Conservation (phyloP, 345 rosid species). For the Eucalyptus curtisii region DNA sequence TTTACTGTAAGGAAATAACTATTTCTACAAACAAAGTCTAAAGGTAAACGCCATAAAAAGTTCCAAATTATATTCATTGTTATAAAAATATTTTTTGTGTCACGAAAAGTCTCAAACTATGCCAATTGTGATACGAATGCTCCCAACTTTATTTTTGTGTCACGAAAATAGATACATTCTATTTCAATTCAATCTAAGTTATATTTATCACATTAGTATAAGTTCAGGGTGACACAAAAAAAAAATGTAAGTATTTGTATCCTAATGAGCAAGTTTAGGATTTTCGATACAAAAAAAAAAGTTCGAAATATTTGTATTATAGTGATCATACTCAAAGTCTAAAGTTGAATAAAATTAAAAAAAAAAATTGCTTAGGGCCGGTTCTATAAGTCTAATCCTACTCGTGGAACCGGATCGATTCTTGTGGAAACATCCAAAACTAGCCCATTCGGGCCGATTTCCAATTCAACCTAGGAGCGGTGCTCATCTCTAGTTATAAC, state of each 20-base stretch:
- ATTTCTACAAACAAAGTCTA: neutral
- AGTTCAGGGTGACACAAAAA: too few species aligned
- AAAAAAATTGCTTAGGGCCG: neutral
- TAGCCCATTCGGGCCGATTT: fast-evolving
- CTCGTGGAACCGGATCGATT: fast-evolving
- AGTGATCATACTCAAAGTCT: too few species aligned
- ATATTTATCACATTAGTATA: too few species aligned
- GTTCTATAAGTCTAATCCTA: fast-evolving
- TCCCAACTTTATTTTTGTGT: too few species aligned
- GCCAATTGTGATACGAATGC: too few species aligned
- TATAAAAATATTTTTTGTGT: too few species aligned
- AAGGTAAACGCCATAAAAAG: neutral
- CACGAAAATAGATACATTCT: fast-evolving
- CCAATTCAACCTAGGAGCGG: fast-evolving
- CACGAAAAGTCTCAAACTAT: too few species aligned
- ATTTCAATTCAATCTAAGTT: fast-evolving
- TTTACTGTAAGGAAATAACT: neutral
- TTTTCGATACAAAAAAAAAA: too few species aligned
- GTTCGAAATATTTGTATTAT: too few species aligned
- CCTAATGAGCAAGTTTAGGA: too few species aligned
- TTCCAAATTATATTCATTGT: too few species aligned
- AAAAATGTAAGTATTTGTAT: fast-evolving
- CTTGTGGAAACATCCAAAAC: neutral
- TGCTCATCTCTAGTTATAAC: neutral
- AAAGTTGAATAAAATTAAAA: neutral